Evolutionary conservation across 163 green algal species (phyloP), one percentile per base, ranked within the genome.

Genomic region (Chloromonas sp.): DNA sequence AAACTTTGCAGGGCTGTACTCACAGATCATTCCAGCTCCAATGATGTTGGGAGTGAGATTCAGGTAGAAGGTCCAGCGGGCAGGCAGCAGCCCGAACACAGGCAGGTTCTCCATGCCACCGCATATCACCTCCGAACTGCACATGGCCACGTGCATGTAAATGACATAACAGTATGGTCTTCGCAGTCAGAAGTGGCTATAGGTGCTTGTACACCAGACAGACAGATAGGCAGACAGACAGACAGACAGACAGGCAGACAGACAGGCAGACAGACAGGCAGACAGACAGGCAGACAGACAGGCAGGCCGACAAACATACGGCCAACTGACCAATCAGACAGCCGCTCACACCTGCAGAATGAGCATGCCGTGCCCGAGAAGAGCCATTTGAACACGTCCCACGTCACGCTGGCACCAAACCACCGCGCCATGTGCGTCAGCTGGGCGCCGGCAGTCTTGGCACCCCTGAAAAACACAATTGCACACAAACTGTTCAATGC

Each of bases 371-470:
- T 60, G 2, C 66, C 66, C 57, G 14, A 66, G 61, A 80, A 78
- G 66, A 84, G n/a, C 81, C 81, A 84, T 70, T 84, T 84, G 62
- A 84, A 36, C 3, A 3, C 66, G 66, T 78, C 66, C 81, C 81
- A 84, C 1, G 70, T 60, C 2, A 84, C 14, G 66, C 14, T 62
- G 66, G 79, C 58, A 70, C 36, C 66, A n/a, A 84, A 84, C 58
- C 71, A 84, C 1, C 66, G 81, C 36, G 36, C 81, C 81, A 84
- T 79, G 58, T 84, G 57, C 61, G n/a, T 15, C 66, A 84, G 81
- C 81, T 84, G 81, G 8, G 57, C 11, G 2, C 81, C 81, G 8
- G 81, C 81, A 36, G 81, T 84, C 14, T 60, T 60, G 3, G 70
- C 61, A 61, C 81, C 81, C 57, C 81, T 84, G 81, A 14, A 84